Conservation (phyloP, 2,329 filamentous ascomycete species). For the Coleophoma crateriformis region DNA sequence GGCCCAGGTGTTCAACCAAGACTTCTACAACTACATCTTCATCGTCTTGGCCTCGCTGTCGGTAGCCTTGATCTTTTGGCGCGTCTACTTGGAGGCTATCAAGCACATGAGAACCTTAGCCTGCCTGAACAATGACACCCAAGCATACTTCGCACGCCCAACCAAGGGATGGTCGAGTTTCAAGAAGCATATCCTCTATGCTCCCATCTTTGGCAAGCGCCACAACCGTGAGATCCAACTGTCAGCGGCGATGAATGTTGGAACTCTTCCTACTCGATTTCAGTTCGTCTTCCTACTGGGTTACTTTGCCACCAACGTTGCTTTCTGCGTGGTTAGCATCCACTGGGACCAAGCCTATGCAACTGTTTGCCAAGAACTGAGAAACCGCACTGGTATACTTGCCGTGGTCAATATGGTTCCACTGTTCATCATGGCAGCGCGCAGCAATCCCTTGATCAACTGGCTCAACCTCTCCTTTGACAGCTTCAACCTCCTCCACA, state of each 20-base stretch:
- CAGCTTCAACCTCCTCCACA: constrained; percentile 75
- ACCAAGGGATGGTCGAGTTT: constrained; percentile 49
- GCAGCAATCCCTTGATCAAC: constrained; percentile 74
- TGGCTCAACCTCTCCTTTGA: constrained; percentile 73
- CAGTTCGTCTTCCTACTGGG: constrained; percentile 63
- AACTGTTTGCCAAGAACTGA: constrained; percentile 42
- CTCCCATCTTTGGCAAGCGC: constrained; percentile 67
- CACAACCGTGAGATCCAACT: constrained; percentile 73
- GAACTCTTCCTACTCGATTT: constrained; percentile 74
- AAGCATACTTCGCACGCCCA: constrained; percentile 69
- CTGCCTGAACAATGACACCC: constrained; percentile 72
- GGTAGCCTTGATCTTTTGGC: constrained; percentile 60
- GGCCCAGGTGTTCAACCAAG: constrained; percentile 35
- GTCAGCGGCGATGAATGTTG: constrained; percentile 62
- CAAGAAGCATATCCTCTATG: constrained; percentile 62
- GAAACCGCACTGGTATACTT: constrained; percentile 66
- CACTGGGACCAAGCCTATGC: constrained; percentile 45
- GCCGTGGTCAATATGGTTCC: constrained; percentile 72
- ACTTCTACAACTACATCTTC: constrained; percentile 55
- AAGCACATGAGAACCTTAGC: constrained; percentile 69
- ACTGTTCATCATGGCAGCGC: constrained; percentile 66
- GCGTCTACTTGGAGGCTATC: constrained; percentile 51
- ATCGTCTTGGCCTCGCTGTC: constrained; percentile 60
- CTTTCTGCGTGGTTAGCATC: constrained; percentile 68
- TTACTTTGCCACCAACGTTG: constrained; percentile 69